Evolutionary conservation across 2,329 filamentous ascomycete species (phyloP).

Genomic region (Ilyonectria mors-panacis): DNA sequence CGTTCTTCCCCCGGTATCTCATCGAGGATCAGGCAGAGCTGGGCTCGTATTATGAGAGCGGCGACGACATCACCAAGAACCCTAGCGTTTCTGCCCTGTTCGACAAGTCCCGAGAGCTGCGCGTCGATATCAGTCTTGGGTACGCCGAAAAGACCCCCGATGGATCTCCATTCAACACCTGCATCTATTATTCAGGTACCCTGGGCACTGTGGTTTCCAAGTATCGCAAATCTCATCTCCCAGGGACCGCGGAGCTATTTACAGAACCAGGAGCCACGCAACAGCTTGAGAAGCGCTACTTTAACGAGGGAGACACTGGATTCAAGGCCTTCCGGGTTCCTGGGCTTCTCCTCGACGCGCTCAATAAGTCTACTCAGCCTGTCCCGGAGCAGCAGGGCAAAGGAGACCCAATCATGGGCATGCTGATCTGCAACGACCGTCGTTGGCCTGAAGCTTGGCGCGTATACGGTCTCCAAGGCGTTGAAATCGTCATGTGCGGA

Average conservation of each 20-base stretch:
- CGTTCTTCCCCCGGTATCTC: constrained; percentile 20
- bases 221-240: constrained; percentile 20
- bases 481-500: constrained; percentile 13
- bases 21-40: constrained; percentile 1
- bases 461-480: constrained; percentile 15
- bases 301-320: background rate
- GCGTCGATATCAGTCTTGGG: constrained; percentile 12
- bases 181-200: constrained; percentile 18
- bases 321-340: constrained; percentile 20
- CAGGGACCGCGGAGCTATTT: constrained; percentile 2
- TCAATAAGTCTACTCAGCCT: constrained; percentile 1
- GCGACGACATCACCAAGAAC: background rate
- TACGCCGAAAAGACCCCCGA: constrained; percentile 14
- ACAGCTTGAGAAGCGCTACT: constrained; percentile 18
- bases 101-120: background rate
- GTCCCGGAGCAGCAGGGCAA: background rate
- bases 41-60: constrained; percentile 4
- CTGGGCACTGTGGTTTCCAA: constrained; percentile 9
- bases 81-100: constrained; percentile 7
- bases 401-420: constrained; percentile 20
- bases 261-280: constrained; percentile 3
- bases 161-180: constrained; percentile 9
- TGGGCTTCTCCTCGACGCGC: background rate
- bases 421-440: constrained; percentile 24
- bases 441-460: constrained; percentile 22